Conservation (phyloP, 202 grass and related monocot species). For the Panicum virgatum region DNA sequence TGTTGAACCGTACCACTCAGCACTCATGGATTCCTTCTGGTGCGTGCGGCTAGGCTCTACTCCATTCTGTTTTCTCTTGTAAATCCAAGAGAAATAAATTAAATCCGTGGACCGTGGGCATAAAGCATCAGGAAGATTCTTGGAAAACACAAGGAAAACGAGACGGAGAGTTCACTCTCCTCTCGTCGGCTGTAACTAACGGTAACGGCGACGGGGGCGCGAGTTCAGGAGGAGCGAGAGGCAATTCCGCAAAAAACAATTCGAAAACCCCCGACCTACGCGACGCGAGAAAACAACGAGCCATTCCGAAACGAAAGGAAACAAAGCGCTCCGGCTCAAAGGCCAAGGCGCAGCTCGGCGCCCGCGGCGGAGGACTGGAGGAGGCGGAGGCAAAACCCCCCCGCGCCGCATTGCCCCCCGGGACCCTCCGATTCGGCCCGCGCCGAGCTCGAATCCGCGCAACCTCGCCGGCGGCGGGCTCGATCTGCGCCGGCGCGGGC, state of each 20-base stretch:
- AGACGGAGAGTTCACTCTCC: background rate
- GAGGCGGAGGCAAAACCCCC: constrained; percentile 32
- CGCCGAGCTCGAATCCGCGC: constrained; percentile 24
- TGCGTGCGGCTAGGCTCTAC: background rate
- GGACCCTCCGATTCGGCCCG: background rate
- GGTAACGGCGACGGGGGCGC: constrained; percentile 27
- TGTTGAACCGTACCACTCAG: background rate
- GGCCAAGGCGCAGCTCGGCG: constrained; percentile 1
- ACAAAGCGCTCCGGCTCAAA: background rate
- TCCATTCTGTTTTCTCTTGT: no score
- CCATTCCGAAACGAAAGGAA: constrained; percentile 31
- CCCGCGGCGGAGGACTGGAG: constrained; percentile 16
- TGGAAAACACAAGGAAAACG: no score
- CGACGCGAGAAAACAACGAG: constrained; percentile 18
- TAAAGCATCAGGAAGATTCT: background rate
- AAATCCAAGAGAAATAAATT: background rate
- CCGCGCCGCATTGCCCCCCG: constrained; percentile 25
- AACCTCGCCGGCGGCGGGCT: constrained; percentile 6
- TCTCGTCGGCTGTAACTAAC: background rate
- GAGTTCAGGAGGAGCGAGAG: constrained; percentile 1
- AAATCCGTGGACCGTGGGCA: background rate
- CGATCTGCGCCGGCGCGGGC: constrained; percentile 30
- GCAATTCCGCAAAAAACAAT: background rate
- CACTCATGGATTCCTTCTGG: background rate
- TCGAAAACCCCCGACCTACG: constrained; percentile 38